A percentile compares a stretch with the other conserved stretches of the same genome.
Conservation (phyloP, 2,329 filamentous ascomycete species). For the Rhynchosporium graminicola region DNA sequence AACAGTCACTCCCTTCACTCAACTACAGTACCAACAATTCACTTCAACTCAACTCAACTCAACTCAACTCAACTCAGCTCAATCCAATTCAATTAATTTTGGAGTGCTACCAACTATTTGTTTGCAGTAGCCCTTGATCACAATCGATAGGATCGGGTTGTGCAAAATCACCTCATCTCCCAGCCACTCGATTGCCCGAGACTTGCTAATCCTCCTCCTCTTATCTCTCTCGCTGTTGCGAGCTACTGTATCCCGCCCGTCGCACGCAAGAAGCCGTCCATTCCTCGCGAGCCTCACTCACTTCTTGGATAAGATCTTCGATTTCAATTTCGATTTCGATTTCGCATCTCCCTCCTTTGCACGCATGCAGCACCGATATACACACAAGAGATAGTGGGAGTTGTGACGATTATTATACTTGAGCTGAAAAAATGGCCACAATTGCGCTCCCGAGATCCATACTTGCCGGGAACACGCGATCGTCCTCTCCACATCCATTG, state of each 20-base stretch:
- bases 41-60: no score
- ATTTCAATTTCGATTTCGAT: background rate
- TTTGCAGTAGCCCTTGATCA: background rate
- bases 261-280: conserved; percentile 5
- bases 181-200: background rate
- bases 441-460: conserved; percentile 40
- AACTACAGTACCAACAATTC: background rate
- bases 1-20: background rate
- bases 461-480: conserved; percentile 32
- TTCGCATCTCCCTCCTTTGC: conserved; percentile 13
- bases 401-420: background rate
- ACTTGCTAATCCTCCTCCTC: background rate
- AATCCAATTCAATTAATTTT: background rate
- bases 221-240: conserved; percentile 14
- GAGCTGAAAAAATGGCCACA: conserved; percentile 37
- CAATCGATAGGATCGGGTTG: background rate
- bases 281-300: conserved; percentile 10
- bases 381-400: conserved; percentile 14
- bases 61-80: no score
- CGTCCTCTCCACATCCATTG: conserved; percentile 49
- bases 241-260: background rate
- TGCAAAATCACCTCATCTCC: background rate
- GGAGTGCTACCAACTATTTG: background rate
- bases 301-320: conserved; percentile 14
- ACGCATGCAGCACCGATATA: conserved; percentile 21